These are phyloP conservation scores for Polyporus arcularius DNA, from an alignment of 768 basidiomycete genomes.

Conservation along the genomic window DNA sequence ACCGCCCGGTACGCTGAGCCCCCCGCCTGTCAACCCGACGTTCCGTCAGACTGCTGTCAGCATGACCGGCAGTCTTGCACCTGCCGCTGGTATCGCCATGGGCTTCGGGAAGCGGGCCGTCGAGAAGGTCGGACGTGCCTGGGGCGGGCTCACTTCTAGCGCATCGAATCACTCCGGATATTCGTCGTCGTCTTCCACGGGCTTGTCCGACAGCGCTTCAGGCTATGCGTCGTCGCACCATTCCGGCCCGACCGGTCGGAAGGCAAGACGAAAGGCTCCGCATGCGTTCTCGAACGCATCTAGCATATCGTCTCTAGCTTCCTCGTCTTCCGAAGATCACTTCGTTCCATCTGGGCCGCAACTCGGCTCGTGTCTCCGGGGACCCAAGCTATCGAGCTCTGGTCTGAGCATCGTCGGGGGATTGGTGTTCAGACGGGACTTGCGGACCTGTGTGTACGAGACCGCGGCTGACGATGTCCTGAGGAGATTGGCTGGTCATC, in stretches of 20 bases:
- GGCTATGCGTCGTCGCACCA: slow-evolving; percentile 17
- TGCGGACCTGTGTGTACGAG: slow-evolving; percentile 55
- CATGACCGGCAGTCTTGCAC: slow-evolving; percentile 66
- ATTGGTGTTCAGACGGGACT: slow-evolving; percentile 66
- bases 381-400: slow-evolving; percentile 43
- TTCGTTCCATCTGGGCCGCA: slow-evolving; percentile 46
- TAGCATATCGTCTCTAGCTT: slow-evolving; percentile 50
- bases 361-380: slow-evolving; percentile 59
- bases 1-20: slow-evolving; percentile 17
- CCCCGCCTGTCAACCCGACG: slow-evolving; percentile 31
- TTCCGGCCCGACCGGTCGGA: slow-evolving; percentile 21
- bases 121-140: slow-evolving; percentile 65
- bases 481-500: slow-evolving; percentile 7
- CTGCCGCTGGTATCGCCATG: slow-evolving; percentile 68
- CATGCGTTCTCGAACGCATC: slow-evolving; percentile 62
- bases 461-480: slow-evolving; percentile 46
- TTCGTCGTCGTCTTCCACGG: slow-evolving; percentile 47
- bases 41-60: slow-evolving; percentile 71
- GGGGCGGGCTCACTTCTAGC: slow-evolving; percentile 46
- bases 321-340: slow-evolving; percentile 51
- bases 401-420: slow-evolving; percentile 41
- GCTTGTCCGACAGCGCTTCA: slow-evolving; percentile 19
- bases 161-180: slow-evolving; percentile 37
- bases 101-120: slow-evolving; percentile 63
- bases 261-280: slow-evolving; percentile 52